Base-by-base conservation (phyloP, 192 early-diverging fungal genomes). In the Polychytrium aggregatum region DNA sequence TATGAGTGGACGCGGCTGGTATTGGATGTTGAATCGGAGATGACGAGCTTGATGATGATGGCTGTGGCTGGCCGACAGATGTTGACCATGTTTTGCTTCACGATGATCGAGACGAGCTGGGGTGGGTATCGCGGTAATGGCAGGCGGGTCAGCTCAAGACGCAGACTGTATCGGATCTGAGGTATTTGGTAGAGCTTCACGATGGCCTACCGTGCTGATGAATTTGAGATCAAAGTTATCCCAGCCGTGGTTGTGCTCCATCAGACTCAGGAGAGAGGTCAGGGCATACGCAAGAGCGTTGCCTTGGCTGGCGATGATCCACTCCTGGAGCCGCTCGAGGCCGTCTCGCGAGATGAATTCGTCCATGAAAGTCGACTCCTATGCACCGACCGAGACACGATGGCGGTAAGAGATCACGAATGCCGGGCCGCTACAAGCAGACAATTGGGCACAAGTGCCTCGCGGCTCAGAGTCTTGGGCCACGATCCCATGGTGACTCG, bases 231-330 rank as follows among this genome's bases (percentile, higher is more conserved):
- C 52, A 16, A 83, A 59, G 14, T 57, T 39, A 1, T 78, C 79
- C 82, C 82, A 82, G 1, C 77, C 77, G 7, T 59, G 55, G 38
- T 83, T 64, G 50, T 82, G 79, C 29, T 84, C 82, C 73, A 81
- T 72, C 13, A 84, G 53, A n/a, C 70, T 72, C 25, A 62, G 56
- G 39, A 83, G 58, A 1, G 82, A 75, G 30, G 68, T 73, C 38
- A 83, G 55, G 2, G 82, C 82, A 63, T 83, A 84, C 7, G 82
- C 82, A 3, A 83, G 55, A 3, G 79, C 83, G 45, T 83, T 83
- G 11, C 82, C 81, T 52, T 53, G 60, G 1, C 60, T 43, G 24
- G 67, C 72, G 42, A 70, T 70, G 36, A 83, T 79, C 36, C 72
- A 60, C 14, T 71, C 70, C 37, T 82, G 78, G 11, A 83, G 57